A percentile compares a stretch with the other conserved stretches of the same genome.
These are phyloP conservation scores for Hypsizygus marmoreus DNA, from an alignment of 768 basidiomycete species.

Conservation along the genomic window DNA sequence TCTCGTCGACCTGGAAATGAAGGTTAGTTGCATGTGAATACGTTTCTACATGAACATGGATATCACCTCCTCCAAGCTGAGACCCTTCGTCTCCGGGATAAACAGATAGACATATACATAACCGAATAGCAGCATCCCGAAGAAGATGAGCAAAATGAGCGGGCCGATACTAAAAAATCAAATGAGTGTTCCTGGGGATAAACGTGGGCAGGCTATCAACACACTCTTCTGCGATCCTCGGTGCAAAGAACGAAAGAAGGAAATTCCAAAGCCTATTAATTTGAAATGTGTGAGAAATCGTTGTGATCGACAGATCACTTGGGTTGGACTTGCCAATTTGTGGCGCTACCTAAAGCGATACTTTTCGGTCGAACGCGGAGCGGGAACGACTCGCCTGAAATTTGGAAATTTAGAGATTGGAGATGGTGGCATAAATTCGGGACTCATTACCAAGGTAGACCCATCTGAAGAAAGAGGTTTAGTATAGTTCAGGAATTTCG, in stretches of 20 bases:
- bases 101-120: slow-evolving; percentile 73
- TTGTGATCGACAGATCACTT: neutral
- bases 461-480: slow-evolving; percentile 41
- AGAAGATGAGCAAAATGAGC: slow-evolving; percentile 76
- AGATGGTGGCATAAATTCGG: neutral
- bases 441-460: slow-evolving; percentile 56
- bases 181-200: neutral
- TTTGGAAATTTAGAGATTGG: neutral
- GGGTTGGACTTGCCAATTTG: slow-evolving; percentile 33
- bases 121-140: slow-evolving; percentile 69
- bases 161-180: slow-evolving; percentile 57
- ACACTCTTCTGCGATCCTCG: slow-evolving; percentile 59
- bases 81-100: slow-evolving; percentile 81
- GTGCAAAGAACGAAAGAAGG: slow-evolving; percentile 71
- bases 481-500: neutral
- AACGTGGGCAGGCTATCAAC: slow-evolving; percentile 14
- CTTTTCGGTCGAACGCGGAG: slow-evolving; percentile 76
- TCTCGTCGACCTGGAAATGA: slow-evolving; percentile 60
- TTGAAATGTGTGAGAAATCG: neutral
- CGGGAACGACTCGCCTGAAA: slow-evolving; percentile 69
- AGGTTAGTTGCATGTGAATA: neutral
- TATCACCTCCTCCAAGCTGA: slow-evolving; percentile 69
- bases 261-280: slow-evolving; percentile 71
- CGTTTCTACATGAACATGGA: slow-evolving; percentile 2
- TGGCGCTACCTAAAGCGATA: slow-evolving; percentile 72